Conservation (phyloP, 2,329 filamentous ascomycete genomes). For the Aspergillus vadensis region DNA sequence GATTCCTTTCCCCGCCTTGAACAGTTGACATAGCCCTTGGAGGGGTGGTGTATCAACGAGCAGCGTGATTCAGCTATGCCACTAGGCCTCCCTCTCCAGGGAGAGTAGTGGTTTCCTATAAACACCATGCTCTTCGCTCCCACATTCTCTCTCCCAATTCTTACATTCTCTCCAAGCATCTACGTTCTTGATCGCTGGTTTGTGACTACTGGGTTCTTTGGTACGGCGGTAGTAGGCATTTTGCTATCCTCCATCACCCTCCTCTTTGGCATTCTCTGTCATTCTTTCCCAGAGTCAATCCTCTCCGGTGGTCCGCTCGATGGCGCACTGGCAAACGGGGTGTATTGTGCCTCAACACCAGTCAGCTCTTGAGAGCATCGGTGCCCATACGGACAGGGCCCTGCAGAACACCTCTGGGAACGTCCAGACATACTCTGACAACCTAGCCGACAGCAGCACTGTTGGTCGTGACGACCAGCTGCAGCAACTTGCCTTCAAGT, state of each 20-base stretch:
- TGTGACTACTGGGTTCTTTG: constrained; percentile 42
- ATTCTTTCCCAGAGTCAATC: constrained; percentile 43
- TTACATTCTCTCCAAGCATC: constrained; percentile 46
- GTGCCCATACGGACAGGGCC: constrained; percentile 40
- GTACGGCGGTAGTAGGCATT: constrained; percentile 42
- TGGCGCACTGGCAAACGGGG: constrained; percentile 46
- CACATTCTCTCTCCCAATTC: constrained; percentile 48
- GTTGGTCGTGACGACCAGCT: constrained; percentile 37
- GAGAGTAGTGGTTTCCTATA: constrained; percentile 40
- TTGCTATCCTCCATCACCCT: constrained; percentile 33
- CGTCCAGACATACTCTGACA: constrained; percentile 44
- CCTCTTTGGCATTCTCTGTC: constrained; percentile 43
- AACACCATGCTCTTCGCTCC: constrained; percentile 46
- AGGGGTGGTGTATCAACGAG: constrained; percentile 38
- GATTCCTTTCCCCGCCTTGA: constrained; percentile 30
- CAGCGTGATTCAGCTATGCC: constrained; percentile 39
- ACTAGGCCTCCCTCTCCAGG: constrained; percentile 33
- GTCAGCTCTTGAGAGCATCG: constrained; percentile 38
- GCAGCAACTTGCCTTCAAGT: constrained; percentile 40
- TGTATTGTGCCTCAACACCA: constrained; percentile 42
- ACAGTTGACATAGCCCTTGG: constrained; percentile 39
- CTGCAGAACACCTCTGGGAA: constrained; percentile 48
- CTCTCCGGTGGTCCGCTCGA: constrained; percentile 35
- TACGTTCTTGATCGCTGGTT: constrained; percentile 42
- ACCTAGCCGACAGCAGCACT: constrained; percentile 30